Evolutionary conservation across 257 asterid genomes (phyloP).

Genomic region (Thymus quinquecostatus): DNA sequence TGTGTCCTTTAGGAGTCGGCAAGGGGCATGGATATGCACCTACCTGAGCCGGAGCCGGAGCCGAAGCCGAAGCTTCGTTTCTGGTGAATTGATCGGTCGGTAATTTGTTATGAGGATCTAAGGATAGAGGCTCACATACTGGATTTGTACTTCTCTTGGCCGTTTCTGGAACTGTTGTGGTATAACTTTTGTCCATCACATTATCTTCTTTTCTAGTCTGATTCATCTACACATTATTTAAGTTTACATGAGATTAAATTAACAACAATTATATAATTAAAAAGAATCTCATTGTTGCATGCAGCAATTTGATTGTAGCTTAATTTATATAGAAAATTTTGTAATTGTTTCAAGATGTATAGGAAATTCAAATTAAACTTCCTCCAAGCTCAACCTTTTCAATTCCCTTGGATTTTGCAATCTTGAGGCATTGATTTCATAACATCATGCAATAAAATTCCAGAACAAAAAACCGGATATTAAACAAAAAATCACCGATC

Average conservation of each 20-base stretch:
- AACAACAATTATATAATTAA: too few relatives aligned
- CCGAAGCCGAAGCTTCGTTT: not conserved
- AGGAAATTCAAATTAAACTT: too few relatives aligned
- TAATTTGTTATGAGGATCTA: not conserved
- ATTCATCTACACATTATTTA: slow-evolving; percentile 42
- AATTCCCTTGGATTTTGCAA: not conserved
- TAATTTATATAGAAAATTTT: too few relatives aligned
- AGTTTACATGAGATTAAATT: too few relatives aligned
- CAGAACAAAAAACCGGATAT: not conserved
- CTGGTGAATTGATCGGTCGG: not conserved
- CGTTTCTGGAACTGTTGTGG: slow-evolving; percentile 27
- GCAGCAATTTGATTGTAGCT: too few relatives aligned
- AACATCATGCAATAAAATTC: slow-evolving; percentile 10
- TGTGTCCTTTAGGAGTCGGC: slow-evolving; percentile 26
- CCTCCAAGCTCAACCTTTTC: too few relatives aligned
- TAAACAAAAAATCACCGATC: too few relatives aligned
- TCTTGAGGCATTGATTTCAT: not conserved
- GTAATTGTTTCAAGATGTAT: too few relatives aligned
- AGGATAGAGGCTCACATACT: slow-evolving; percentile 21
- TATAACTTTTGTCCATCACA: slow-evolving; percentile 29
- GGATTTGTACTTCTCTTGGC: slow-evolving; percentile 23
- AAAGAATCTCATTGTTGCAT: too few relatives aligned
- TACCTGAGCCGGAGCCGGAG: not conserved
- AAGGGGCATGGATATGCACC: slow-evolving; percentile 24
- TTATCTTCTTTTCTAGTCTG: slow-evolving; percentile 35